Conservation (phyloP, 2,329 filamentous ascomycete species). For the Colletotrichum cuscutae region DNA sequence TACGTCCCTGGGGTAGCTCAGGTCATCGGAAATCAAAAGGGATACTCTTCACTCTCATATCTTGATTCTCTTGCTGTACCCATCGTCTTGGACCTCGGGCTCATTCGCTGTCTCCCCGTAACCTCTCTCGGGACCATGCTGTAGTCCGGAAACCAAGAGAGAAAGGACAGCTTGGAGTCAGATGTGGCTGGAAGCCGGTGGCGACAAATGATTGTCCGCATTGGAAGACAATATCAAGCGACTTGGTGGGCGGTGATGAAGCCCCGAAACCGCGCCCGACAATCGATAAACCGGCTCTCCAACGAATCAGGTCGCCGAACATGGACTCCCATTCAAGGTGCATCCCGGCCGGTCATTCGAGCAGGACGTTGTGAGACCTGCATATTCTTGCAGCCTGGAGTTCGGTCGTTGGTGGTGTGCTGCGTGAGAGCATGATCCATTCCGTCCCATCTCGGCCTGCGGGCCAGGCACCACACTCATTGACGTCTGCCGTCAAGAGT, state of each 20-base stretch:
- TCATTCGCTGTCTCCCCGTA: not conserved
- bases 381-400: constrained; percentile 16
- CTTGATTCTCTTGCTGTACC: not conserved
- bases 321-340: constrained; percentile 15
- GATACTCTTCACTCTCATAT: not conserved
- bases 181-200: not conserved
- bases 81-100: not conserved
- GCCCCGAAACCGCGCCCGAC: not conserved
- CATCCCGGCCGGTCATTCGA: constrained; percentile 16
- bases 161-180: not conserved
- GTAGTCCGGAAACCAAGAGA: not conserved
- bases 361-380: constrained; percentile 30
- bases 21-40: not conserved
- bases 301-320: constrained; percentile 13
- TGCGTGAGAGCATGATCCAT: constrained; percentile 28
- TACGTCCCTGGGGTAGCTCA: not conserved
- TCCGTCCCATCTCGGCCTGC: constrained; percentile 27
- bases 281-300: not conserved
- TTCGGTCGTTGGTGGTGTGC: constrained; percentile 25
- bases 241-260: not conserved
- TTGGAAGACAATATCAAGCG: not conserved
- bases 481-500: constrained; percentile 19
- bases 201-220: not conserved
- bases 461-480: constrained; percentile 23
- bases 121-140: not conserved